These are phyloP conservation scores for Colletotrichum filicis DNA, from an alignment of 2,329 filamentous ascomycete species.

Conservation along the genomic window DNA sequence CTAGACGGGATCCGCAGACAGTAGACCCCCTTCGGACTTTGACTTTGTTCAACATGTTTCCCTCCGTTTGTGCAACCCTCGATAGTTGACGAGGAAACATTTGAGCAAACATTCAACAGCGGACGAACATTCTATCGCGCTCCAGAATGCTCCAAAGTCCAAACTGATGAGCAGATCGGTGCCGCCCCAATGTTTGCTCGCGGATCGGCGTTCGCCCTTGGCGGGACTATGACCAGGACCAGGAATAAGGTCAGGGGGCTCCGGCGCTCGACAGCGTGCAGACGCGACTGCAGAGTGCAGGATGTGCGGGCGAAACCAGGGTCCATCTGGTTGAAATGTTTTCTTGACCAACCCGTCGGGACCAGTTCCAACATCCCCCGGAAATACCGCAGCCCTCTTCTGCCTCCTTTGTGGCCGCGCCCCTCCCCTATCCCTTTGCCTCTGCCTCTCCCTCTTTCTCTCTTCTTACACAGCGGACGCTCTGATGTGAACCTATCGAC, in stretches of 20 bases:
- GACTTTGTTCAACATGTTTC: not conserved
- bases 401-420: constrained; percentile 3
- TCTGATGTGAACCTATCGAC: constrained; percentile 19
- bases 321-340: constrained; percentile 18
- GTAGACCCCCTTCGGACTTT: not conserved
- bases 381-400: constrained; percentile 13
- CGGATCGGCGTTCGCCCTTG: constrained; percentile 24
- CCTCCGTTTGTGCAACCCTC: not conserved
- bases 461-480: constrained; percentile 4
- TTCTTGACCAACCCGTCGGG: constrained; percentile 33
- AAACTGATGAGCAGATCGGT: constrained; percentile 15
- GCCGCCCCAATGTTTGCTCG: constrained; percentile 15
- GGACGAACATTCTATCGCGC: not conserved
- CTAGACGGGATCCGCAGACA: not conserved
- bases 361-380: constrained; percentile 23
- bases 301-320: constrained; percentile 17
- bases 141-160: not conserved
- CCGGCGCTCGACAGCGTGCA: constrained; percentile 13
- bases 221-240: constrained; percentile 13
- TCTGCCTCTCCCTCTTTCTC: not conserved
- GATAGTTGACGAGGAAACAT: not conserved
- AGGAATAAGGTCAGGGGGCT: constrained; percentile 11
- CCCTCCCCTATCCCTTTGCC: not conserved
- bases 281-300: constrained; percentile 5
- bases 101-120: not conserved